phyloP scores from a whole-genome alignment of 2,329 filamentous ascomycete species.

The Alternaria sp. region DNA sequence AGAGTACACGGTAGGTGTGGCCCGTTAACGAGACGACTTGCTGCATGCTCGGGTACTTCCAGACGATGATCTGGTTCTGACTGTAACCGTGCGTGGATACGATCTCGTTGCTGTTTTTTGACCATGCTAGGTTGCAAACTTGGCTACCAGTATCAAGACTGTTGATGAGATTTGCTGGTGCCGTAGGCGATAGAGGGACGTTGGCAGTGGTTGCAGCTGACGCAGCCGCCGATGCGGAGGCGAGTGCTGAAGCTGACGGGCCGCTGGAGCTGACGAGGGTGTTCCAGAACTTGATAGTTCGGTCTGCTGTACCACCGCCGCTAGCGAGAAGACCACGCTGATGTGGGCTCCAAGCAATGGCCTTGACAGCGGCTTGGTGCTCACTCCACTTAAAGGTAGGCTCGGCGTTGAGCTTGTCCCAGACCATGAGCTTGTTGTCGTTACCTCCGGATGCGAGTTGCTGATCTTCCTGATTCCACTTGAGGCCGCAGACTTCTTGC shows the following conservation, averaged over 20 bases:
- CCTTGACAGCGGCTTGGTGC: conserved; percentile 95
- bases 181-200: conserved; percentile 39
- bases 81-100: conserved; percentile 97
- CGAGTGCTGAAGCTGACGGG: conserved; percentile 49
- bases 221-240: conserved; percentile 45
- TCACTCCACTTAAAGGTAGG: conserved; percentile 94
- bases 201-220: conserved; percentile 41
- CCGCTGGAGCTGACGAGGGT: conserved; percentile 74
- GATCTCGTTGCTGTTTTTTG: conserved; percentile 95
- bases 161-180: conserved; percentile 61
- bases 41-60: conserved; percentile 99
- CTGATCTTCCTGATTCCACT: conserved; percentile 96
- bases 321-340: conserved; percentile 93
- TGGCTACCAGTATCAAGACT: conserved; percentile 97
- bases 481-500: conserved; percentile 94
- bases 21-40: conserved; percentile 95
- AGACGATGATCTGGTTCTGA: conserved; percentile 98
- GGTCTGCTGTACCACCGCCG: conserved; percentile 92
- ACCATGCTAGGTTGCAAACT: conserved; percentile 98
- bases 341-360: conserved; percentile 97
- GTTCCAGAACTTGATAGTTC: conserved; percentile 98
- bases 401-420: conserved; percentile 93
- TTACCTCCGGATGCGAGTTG: conserved; percentile 96
- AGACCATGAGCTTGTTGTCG: conserved; percentile 98
- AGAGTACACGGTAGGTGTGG: conserved; percentile 94